These are phyloP conservation scores for Hypoxylon sp. DNA, from an alignment of 2,329 filamentous ascomycete species.

Conservation along the genomic window DNA sequence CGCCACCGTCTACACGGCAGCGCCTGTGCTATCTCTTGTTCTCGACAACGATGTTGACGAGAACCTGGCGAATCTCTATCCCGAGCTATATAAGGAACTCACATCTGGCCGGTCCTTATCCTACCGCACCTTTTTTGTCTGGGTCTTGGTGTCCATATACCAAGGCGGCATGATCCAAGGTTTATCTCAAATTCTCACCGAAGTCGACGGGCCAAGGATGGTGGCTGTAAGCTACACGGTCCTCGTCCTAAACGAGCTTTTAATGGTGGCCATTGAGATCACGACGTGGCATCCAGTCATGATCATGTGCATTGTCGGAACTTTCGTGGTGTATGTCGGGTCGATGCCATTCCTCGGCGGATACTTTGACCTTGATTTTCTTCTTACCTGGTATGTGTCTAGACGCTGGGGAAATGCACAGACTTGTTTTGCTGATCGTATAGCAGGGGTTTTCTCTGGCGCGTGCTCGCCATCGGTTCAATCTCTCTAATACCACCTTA, in stretches of 20 bases:
- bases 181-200: constrained; percentile 86
- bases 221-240: constrained; percentile 92
- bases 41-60: constrained; percentile 96
- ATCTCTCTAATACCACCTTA: constrained; percentile 88
- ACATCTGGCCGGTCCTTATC: constrained; percentile 85
- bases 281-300: constrained; percentile 97
- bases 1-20: constrained; percentile 93
- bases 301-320: constrained; percentile 85
- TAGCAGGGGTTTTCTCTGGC: constrained; percentile 83
- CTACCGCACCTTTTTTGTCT: constrained; percentile 95
- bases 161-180: constrained; percentile 96
- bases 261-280: constrained; percentile 97
- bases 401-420: too few relatives aligned
- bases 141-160: constrained; percentile 94
- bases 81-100: constrained; percentile 97
- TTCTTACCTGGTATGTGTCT: constrained; percentile 70
- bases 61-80: constrained; percentile 90
- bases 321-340: constrained; percentile 79
- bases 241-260: constrained; percentile 89
- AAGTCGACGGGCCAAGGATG: constrained; percentile 77
- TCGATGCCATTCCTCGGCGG: constrained; percentile 84
- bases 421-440: constrained; percentile 36
- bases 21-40: constrained; percentile 90
- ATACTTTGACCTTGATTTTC: constrained; percentile 88
- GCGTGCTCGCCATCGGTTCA: constrained; percentile 79